These are phyloP conservation scores for Fomes fomentarius DNA, from an alignment of 1,284 basidiomycete genomes.

Conservation along the genomic window DNA sequence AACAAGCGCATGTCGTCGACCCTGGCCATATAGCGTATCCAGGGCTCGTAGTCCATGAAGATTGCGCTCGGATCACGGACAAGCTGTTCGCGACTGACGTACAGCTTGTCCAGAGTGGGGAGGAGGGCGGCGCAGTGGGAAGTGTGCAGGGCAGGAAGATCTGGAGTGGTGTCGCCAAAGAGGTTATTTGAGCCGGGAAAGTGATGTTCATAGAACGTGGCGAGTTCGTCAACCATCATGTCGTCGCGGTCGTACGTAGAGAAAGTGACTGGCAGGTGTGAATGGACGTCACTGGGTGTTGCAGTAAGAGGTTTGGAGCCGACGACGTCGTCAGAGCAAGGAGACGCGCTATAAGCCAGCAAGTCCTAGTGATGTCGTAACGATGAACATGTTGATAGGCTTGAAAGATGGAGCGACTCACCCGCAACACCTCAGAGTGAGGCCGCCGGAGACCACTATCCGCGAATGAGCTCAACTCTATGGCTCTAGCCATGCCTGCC, in stretches of 20 bases:
- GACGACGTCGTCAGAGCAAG: constrained; percentile 13
- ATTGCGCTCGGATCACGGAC: constrained; percentile 13
- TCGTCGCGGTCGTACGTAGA: constrained; percentile 19
- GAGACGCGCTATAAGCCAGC: constrained; percentile 6
- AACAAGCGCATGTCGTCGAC: constrained; percentile 13
- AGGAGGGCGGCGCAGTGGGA: constrained; percentile 10
- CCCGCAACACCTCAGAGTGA: constrained; percentile 10
- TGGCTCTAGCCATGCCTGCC: constrained; percentile 3
- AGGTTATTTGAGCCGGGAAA: constrained; percentile 1
- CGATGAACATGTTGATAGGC: background rate
- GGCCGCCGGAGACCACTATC: constrained; percentile 17
- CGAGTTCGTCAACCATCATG: constrained; percentile 5
- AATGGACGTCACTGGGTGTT: background rate
- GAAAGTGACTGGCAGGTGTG: constrained; percentile 13
- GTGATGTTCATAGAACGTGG: background rate
- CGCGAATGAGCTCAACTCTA: constrained; percentile 12
- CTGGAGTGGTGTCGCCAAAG: background rate
- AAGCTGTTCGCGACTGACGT: constrained; percentile 12
- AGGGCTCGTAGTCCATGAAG: constrained; percentile 24
- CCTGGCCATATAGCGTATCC: constrained; percentile 16
- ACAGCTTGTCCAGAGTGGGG: constrained; percentile 11
- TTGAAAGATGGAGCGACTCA: background rate
- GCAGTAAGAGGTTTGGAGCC: constrained; percentile 15
- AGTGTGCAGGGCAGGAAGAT: constrained; percentile 7
- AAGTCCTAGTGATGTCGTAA: constrained; percentile 8